Base-by-base conservation (phyloP, 306 rosid species). In the Glycine latifolia region DNA sequence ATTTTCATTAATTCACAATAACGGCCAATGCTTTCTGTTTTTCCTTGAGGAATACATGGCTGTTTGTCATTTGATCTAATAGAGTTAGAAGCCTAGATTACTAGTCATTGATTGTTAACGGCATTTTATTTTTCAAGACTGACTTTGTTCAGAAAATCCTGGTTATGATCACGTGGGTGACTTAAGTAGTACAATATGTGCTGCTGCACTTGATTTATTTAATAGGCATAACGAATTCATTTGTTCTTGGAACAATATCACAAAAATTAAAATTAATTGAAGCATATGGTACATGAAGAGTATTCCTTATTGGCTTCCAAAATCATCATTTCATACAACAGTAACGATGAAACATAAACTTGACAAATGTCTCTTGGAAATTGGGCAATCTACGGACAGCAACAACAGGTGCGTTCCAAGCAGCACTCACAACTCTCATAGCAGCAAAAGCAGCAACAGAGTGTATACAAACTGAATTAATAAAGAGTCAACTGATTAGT, bases 361-460 rank as follows among this genome's bases (percentile, higher is more conserved):
- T 12, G 41, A 13, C 17, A 44, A 9, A 44, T 9, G 33, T 41
- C 15, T 62, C 7, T 76, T 62, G 47, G 65, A 76, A 71, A 35
- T 7, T 44, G 56, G 41, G 76, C 33, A 26, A 68, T 58, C 84
- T 87, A 85, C 41, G 78, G 76, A 84, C 93, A 89, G 84, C 94
- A 92, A 67, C 92, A 90, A 70, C 97, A 91, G 85, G 77, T 70
- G 2, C 81, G 65, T 59, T 76, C 58, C 67, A 78, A 58, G 89
- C 92, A 91, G 82, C 91, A 80, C 53, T 86, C 80, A 4, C 91
- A 89, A 47, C 48, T 55, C 78, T 79, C 87, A 11, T 50, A 77
- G 88, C 96, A 91, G 84, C 92, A 89, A n/a, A 53, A 90, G 81
- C 94, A 90, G 85, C 97, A 90, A 72, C 76, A 90, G 48, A 90